Conservation (phyloP, 805 yeast species). For the Myxozyma melibiosi region DNA sequence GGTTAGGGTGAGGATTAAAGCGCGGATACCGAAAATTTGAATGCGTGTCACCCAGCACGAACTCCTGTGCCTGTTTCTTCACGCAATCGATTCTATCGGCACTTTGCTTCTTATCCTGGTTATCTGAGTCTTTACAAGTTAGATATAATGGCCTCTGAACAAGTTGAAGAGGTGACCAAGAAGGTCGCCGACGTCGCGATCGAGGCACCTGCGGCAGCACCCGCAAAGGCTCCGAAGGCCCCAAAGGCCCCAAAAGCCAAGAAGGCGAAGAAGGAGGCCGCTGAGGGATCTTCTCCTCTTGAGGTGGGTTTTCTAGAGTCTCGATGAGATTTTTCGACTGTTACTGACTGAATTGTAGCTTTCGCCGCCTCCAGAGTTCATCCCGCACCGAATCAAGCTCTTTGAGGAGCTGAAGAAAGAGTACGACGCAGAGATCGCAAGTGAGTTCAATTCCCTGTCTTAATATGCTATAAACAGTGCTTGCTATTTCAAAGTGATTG, state of each 20-base stretch:
- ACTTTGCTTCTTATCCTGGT: not conserved
- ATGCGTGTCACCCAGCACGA: too few relatives aligned
- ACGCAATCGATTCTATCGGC: too few relatives aligned
- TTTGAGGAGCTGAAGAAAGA: slow-evolving; percentile 80
- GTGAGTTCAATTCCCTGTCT: slow-evolving; percentile 51
- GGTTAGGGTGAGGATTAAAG: not conserved
- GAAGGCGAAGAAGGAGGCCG: slow-evolving; percentile 36
- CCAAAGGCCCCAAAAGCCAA: slow-evolving; percentile 39
- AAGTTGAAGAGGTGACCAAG: slow-evolving; percentile 48
- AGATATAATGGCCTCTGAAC: slow-evolving; percentile 16
- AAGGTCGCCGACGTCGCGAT: slow-evolving; percentile 53
- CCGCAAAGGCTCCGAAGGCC: slow-evolving; percentile 15
- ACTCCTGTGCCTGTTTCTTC: too few relatives aligned
- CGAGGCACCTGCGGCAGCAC: slow-evolving; percentile 32
- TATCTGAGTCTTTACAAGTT: not conserved
- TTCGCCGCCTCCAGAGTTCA: slow-evolving; percentile 79
- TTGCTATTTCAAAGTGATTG: not conserved
- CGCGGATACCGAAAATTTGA: not conserved
- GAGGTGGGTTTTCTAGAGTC: slow-evolving; percentile 18
- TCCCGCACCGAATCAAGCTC: slow-evolving; percentile 73
- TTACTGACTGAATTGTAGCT: slow-evolving; percentile 26
- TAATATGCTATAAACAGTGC: not conserved
- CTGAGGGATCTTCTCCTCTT: slow-evolving; percentile 28
- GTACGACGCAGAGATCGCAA: slow-evolving; percentile 71
- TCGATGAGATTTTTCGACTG: not conserved